Evolutionary conservation across 257 asterid species (phyloP).

Genomic region (Plantago major): DNA sequence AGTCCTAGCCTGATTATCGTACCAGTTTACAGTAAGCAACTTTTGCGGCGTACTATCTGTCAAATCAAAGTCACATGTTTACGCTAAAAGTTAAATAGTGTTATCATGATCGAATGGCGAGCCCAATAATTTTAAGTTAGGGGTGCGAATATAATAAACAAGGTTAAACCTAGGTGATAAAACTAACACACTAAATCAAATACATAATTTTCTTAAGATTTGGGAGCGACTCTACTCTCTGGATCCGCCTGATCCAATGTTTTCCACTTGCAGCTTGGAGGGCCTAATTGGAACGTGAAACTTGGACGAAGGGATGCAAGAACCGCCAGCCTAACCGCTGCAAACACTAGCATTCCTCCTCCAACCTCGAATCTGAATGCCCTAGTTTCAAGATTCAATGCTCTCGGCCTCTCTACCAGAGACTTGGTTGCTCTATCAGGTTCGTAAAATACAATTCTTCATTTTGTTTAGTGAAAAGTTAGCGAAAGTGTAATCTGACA

Average conservation of each 20-base stretch:
- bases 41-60: too few species aligned
- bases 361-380: constrained; percentile 72
- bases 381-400: constrained; percentile 52
- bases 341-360: constrained; percentile 75
- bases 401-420: constrained; percentile 64
- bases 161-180: too few species aligned
- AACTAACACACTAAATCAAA: too few species aligned
- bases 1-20: constrained; percentile 8
- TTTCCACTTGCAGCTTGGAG: constrained; percentile 55
- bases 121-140: too few species aligned
- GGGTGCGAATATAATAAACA: too few species aligned
- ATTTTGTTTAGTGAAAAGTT: neutral
- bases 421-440: constrained; percentile 85
- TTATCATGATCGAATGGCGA: too few species aligned
- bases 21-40: too few species aligned
- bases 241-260: too few species aligned
- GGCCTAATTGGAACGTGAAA: constrained; percentile 65
- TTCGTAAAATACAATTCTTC: constrained; percentile 10
- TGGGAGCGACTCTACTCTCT: too few species aligned
- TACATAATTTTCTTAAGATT: too few species aligned
- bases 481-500: neutral
- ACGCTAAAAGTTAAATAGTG: too few species aligned
- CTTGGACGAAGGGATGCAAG: constrained; percentile 80
- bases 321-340: constrained; percentile 74
- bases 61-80: too few species aligned